A percentile compares a stretch with the other conserved stretches of the same genome.
Evolutionary conservation across 148 eudicot genomes (phyloP).

Genomic region (Vaccinium corymbosum): DNA sequence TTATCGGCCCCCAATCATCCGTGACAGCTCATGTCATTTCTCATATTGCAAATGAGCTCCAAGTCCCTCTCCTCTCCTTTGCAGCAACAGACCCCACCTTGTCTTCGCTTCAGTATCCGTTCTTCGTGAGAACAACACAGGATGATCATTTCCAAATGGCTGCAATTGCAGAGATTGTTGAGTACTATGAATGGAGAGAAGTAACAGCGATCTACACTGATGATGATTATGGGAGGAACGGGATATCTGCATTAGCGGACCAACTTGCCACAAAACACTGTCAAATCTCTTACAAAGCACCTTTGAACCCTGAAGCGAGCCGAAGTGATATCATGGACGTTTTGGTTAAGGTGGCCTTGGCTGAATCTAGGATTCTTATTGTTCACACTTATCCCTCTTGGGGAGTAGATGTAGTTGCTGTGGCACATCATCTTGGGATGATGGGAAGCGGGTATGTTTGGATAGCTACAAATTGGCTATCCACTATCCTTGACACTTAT

Average conservation of each 20-base stretch:
- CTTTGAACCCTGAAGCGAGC: conserved; percentile 34
- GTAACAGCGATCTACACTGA: conserved; percentile 53
- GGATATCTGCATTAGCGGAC: conserved; percentile 45
- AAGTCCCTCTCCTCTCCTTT: conserved; percentile 60
- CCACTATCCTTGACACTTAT: conserved; percentile 24
- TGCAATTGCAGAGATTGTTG: conserved; percentile 55
- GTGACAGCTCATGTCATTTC: conserved; percentile 49
- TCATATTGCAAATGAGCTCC: conserved; percentile 48
- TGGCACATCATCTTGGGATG: conserved; percentile 31
- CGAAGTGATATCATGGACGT: conserved; percentile 37
- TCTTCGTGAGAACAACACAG: conserved; percentile 41
- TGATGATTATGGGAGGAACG: conserved; percentile 68
- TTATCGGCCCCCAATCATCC: conserved; percentile 73
- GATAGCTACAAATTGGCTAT: conserved; percentile 37
- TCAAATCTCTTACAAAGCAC: conserved; percentile 45
- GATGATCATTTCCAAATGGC: conserved; percentile 60
- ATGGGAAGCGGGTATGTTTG: conserved; percentile 26
- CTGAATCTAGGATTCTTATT: conserved; percentile 52
- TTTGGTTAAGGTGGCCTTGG: conserved; percentile 35
- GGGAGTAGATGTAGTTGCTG: conserved; percentile 33
- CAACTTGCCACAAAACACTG: conserved; percentile 38
- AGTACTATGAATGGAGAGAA: conserved; percentile 51
- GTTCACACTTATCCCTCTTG: conserved; percentile 40
- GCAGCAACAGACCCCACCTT: conserved; percentile 62
- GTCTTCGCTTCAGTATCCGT: conserved; percentile 54